Evolutionary conservation across 2,329 filamentous ascomycete genomes (phyloP).

Genomic region (Cercospora brassicicola): DNA sequence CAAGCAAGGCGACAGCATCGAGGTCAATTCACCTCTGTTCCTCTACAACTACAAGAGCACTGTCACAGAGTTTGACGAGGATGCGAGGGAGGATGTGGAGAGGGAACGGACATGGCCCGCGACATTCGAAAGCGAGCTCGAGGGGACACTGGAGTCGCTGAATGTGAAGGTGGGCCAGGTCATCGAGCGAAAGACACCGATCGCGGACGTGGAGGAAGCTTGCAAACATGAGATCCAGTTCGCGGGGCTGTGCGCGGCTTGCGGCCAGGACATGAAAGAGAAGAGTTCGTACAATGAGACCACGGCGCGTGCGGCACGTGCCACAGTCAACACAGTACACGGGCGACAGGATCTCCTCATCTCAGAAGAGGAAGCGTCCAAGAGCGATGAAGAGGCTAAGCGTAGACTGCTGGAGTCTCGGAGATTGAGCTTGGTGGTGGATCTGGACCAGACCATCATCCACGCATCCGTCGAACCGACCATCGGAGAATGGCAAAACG

Average conservation of each 20-base stretch:
- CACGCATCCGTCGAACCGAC: slow-evolving; percentile 97
- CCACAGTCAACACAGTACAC: slow-evolving; percentile 92
- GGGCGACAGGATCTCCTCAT: slow-evolving; percentile 85
- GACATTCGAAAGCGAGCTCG: slow-evolving; percentile 78
- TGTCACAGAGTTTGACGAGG: slow-evolving; percentile 65
- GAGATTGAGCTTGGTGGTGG: slow-evolving; percentile 91
- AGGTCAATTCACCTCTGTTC: slow-evolving; percentile 75
- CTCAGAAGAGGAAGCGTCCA: slow-evolving; percentile 75
- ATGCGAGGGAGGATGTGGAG: slow-evolving; percentile 64
- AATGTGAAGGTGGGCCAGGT: slow-evolving; percentile 66
- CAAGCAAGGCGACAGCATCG: slow-evolving; percentile 69
- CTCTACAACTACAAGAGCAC: slow-evolving; percentile 83
- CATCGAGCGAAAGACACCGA: slow-evolving; percentile 54
- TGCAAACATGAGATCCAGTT: slow-evolving; percentile 91
- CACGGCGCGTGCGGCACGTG: slow-evolving; percentile 74
- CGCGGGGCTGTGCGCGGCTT: slow-evolving; percentile 84
- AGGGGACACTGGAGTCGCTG: slow-evolving; percentile 78
- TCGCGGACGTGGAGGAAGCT: slow-evolving; percentile 81
- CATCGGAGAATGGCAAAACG: slow-evolving; percentile 90
- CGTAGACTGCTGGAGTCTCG: slow-evolving; percentile 73
- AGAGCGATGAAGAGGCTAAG: slow-evolving; percentile 83
- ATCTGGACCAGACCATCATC: slow-evolving; percentile 97
- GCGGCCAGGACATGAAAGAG: slow-evolving; percentile 94
- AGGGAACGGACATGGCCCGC: slow-evolving; percentile 70
- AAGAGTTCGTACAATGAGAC: slow-evolving; percentile 76